phyloP scores from a whole-genome alignment of 2,329 filamentous ascomycete genomes.

The Tolypocladium amazonense region DNA sequence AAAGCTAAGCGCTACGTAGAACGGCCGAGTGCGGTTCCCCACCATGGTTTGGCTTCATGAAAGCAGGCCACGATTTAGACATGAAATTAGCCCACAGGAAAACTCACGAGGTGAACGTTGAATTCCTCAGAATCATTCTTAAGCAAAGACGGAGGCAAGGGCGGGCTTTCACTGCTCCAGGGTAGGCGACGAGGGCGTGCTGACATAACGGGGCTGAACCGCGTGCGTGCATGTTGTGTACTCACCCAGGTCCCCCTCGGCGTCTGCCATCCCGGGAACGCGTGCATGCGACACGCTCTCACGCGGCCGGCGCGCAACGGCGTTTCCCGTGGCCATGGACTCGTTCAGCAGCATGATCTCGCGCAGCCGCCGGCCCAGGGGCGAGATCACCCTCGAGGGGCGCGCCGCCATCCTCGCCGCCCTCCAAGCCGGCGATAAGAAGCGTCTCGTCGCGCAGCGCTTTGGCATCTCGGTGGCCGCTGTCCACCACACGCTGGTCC shows the following conservation, averaged over 20 bases:
- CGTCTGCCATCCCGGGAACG: background rate
- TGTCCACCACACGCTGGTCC: background rate
- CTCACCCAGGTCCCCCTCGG: background rate
- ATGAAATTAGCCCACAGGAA: too few species aligned
- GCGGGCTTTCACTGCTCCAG: too few species aligned
- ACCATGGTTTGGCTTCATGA: too few species aligned
- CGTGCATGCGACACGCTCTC: background rate
- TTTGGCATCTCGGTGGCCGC: slow-evolving; percentile 1
- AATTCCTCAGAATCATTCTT: too few species aligned
- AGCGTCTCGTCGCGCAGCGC: background rate
- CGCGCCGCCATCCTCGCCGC: slow-evolving; percentile 2
- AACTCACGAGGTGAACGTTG: too few species aligned
- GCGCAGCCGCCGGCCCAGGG: background rate
- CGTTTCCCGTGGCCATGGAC: slow-evolving; percentile 27
- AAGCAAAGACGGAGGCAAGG: too few species aligned
- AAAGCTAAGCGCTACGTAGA: too few species aligned
- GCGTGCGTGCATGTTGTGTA: too few species aligned
- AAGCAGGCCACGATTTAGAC: too few species aligned
- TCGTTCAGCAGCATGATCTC: background rate
- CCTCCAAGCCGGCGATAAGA: slow-evolving; percentile 1
- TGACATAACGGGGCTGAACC: background rate
- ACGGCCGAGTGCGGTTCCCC: too few species aligned
- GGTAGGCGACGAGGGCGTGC: too few species aligned
- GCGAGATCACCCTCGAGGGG: background rate
- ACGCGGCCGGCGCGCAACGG: background rate